These are phyloP conservation scores for Murraya koenigii DNA, from an alignment of 345 rosid genomes.

Conservation along the genomic window DNA sequence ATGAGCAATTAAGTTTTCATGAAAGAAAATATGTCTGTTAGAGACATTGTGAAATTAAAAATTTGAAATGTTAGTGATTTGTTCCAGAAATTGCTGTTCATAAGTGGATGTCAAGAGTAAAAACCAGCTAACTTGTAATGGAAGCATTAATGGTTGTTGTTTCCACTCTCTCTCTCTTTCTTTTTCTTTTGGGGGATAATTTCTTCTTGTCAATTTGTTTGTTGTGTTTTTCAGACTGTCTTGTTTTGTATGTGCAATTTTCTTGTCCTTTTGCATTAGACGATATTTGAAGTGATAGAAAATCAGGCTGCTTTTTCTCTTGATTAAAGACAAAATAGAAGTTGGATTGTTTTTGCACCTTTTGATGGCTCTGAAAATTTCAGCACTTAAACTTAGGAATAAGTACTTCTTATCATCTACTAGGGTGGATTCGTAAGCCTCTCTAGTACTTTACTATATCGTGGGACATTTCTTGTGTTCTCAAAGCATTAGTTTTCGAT, in stretches of 20 bases:
- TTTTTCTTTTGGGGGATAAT: background rate
- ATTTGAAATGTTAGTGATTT: background rate
- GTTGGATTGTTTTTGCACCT: background rate
- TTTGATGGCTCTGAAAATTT: background rate
- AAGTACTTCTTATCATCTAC: background rate
- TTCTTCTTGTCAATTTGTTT: background rate
- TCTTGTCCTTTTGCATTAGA: background rate
- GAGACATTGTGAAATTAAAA: background rate
- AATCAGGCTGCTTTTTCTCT: background rate
- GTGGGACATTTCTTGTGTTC: background rate
- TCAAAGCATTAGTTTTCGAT: background rate
- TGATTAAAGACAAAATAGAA: background rate
- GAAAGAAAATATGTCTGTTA: background rate
- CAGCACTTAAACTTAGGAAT: background rate
- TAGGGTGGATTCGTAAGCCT: background rate
- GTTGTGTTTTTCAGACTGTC: background rate
- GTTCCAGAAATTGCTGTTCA: background rate
- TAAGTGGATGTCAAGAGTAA: background rate
- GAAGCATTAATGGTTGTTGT: background rate
- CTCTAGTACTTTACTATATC: background rate
- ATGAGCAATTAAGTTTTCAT: background rate
- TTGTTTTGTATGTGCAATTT: background rate
- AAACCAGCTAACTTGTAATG: background rate
- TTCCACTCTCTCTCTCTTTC: background rate
- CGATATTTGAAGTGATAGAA: background rate